Percentiles rank a stretch among this genome's conserved stretches.
phyloP scores from a whole-genome alignment of 495 filamentous ascomycete genomes.

The Aspergillus ellipticus region DNA sequence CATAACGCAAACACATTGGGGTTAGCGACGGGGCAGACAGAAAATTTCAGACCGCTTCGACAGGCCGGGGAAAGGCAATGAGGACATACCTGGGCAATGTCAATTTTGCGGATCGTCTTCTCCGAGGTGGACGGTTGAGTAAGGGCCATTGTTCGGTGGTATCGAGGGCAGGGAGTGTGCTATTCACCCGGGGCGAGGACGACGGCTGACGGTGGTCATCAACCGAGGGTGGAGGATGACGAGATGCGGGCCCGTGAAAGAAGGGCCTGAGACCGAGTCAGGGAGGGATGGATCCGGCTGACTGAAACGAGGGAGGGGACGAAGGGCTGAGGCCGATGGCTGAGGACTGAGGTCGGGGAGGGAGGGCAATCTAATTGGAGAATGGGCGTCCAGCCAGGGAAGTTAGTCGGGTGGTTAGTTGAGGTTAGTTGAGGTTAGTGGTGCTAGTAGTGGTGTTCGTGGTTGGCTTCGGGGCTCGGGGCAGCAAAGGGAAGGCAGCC shows the following conservation, averaged over 20 bases:
- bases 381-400: constrained; percentile 11
- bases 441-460: neutral
- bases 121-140: constrained; percentile 34
- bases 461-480: neutral
- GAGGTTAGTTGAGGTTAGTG: constrained; percentile 4
- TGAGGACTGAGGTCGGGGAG: constrained; percentile 17
- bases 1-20: neutral
- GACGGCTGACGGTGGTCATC: constrained; percentile 6
- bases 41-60: neutral
- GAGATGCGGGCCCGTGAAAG: constrained; percentile 1
- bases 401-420: constrained; percentile 12
- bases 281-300: constrained; percentile 1
- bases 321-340: constrained; percentile 23
- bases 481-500: neutral
- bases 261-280: constrained; percentile 9
- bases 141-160: constrained; percentile 29
- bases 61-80: neutral
- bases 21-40: constrained; percentile 1
- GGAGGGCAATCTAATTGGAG: constrained; percentile 24
- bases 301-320: constrained; percentile 7
- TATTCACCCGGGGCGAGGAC: constrained; percentile 7
- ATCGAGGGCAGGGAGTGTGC: neutral
- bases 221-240: constrained; percentile 2
- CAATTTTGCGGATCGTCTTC: constrained; percentile 45
- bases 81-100: constrained; percentile 71